Evolutionary conservation across 768 basidiomycete species (phyloP).

Genomic region (Sarcomyxa edulis): DNA sequence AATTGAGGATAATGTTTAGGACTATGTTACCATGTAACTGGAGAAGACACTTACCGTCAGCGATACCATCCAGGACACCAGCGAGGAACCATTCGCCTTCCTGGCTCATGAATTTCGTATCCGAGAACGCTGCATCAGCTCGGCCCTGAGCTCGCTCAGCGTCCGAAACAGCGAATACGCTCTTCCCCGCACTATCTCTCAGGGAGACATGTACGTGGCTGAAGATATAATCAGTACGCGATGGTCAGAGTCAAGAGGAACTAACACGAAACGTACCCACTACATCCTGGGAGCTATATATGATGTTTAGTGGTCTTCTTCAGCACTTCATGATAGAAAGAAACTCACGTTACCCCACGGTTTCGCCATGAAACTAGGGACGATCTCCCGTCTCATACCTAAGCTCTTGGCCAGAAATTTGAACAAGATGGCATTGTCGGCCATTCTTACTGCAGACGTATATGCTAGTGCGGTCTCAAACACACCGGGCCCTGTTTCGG

Average conservation of each 20-base stretch:
- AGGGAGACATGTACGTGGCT: slow-evolving; percentile 94
- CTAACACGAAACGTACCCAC: slow-evolving; percentile 54
- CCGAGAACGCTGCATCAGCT: slow-evolving; percentile 65
- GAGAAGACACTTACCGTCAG: slow-evolving; percentile 63
- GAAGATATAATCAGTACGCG: slow-evolving; percentile 3
- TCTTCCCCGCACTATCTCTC: slow-evolving; percentile 59
- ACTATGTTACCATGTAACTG: neutral
- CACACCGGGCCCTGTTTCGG: slow-evolving; percentile 90
- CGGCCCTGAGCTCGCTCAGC: slow-evolving; percentile 60
- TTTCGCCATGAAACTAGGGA: slow-evolving; percentile 98
- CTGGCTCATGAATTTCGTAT: slow-evolving; percentile 80
- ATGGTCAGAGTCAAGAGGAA: neutral
- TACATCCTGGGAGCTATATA: slow-evolving; percentile 92
- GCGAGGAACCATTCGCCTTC: slow-evolving; percentile 92
- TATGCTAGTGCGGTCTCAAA: slow-evolving; percentile 87
- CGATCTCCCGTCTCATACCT: slow-evolving; percentile 82
- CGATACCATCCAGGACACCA: slow-evolving; percentile 82
- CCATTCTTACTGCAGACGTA: slow-evolving; percentile 73
- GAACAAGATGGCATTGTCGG: slow-evolving; percentile 89
- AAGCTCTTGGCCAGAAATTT: slow-evolving; percentile 90
- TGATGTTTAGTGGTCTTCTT: too few relatives aligned
- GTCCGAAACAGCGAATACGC: slow-evolving; percentile 73
- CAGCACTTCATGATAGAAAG: neutral
- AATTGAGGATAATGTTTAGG: slow-evolving; percentile 1
- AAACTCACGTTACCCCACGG: slow-evolving; percentile 83